Evolutionary conservation across 106 monocot genomes (phyloP), one percentile per base, ranked within the genome.

Genomic region (Gastrodia elata): DNA sequence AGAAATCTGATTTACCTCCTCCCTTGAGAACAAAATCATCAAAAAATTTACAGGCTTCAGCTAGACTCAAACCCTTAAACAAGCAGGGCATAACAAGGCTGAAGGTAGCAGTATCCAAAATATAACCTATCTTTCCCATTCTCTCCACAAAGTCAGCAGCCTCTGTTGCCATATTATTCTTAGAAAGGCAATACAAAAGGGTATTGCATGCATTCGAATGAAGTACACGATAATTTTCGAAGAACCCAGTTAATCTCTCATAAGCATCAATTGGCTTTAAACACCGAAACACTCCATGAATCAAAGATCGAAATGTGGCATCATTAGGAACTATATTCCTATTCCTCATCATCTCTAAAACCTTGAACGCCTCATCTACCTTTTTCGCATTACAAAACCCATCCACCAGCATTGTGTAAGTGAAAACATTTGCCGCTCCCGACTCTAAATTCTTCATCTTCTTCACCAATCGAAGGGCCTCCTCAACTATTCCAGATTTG

Each of bases 381-480:
- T 79, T 93, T 55, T 85, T 86, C 2, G 97, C 88, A 68, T 91
- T 93, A 58, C 86, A 97, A 74, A 97, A 97, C 10, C 97, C 97
- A 72, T 97, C 97, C 2, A 93, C 74, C 38, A 97, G 59, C 73
- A 93, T 97, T 0, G 97, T 90, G 64, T 90, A 93, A 0, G 97
- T 93, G 80, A 90, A 93, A 20, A 93, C 90, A 77, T 93, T 97
- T 0, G 93, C 83, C 0, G 9, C 13, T n/a, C n/a, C n/a, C 27
- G 76, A 25, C 37, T 88, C 82, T 6, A 69, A 30, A 3, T 56
- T 80, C 72, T 97, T 86, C 97, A 97, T 93, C 68, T 98, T 90
- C 68, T 87, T 93, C 73, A 91, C 5, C 39, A 98, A 70, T 64
- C 90, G 76, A 41, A 83, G 55, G 0, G 90, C 93, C 68, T 98